Base-by-base conservation (phyloP, 371 early-diverging fungal species). In the Apophysomyces variabilis region DNA sequence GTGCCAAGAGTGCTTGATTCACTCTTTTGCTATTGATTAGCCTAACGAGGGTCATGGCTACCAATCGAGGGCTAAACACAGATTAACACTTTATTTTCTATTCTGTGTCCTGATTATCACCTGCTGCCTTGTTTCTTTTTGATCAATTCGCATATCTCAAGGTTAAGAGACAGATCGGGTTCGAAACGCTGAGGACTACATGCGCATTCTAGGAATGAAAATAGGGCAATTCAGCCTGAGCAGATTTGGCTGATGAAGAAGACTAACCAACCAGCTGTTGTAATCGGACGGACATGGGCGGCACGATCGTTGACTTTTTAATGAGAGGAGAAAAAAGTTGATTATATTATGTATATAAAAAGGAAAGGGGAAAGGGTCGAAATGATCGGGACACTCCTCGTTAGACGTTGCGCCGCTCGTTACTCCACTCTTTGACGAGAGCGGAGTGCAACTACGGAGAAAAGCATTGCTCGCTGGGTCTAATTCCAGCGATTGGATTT, bases 101-200 rank as follows among this genome's bases (percentile, higher is more conserved):
- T 8, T 56, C 26, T 18, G 5, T 41, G 13, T 11, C 36, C 7
- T n/a, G 57, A 57, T 44, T 77, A 86, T 77, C 88, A 91, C 94
- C 83, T 89, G 73, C 86, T 92, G 65, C 93, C 91, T 70, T 91
- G 88, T 70, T 93, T 95, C 66, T 88, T 85, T 73, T 96, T 97
- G 70, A 98, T 93, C 50, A 93, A 77, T 71, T 96, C 98, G 74
- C 94, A 92, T 56, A 98, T 94, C 78, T 97, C 96, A 46, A 96
- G 85, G 77, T 96, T 94, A 50, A 96, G 83, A 13, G 90, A 85
- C 61, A 96, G 69, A 78, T 95, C 94, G 2, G 96, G 93, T 58
- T 92, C 91, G 36, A 68, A 73, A 7, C 86, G 83, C 32, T 86
- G 80, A 1, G 91, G 85, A 66, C 86, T 84, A 73, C 96, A 96